These are phyloP conservation scores for Parmelia sp. DNA, from an alignment of 495 filamentous ascomycete species.

Conservation along the genomic window DNA sequence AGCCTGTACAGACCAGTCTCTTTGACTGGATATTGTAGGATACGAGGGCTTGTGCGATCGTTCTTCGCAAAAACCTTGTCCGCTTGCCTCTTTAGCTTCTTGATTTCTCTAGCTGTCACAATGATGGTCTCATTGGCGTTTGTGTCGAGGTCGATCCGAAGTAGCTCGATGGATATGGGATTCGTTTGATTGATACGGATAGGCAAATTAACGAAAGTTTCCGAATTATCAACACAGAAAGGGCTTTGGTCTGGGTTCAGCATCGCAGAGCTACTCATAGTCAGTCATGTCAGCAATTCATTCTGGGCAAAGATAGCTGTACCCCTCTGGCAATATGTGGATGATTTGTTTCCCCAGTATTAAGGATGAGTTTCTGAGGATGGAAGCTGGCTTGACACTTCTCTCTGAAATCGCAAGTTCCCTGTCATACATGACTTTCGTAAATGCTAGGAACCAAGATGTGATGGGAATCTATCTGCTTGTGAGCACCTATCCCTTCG, in stretches of 20 bases:
- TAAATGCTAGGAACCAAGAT: conserved; percentile 58
- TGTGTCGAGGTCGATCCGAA: conserved; percentile 76
- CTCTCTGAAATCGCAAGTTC: conserved; percentile 86
- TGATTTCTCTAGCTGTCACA: conserved; percentile 64
- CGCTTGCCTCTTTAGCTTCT: conserved; percentile 57
- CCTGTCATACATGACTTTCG: conserved; percentile 76
- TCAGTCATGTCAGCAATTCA: conserved; percentile 14
- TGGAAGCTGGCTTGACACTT: conserved; percentile 75
- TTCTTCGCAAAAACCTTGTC: conserved; percentile 43
- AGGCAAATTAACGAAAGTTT: conserved; percentile 59
- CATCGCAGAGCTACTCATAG: conserved; percentile 57
- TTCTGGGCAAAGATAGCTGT: conserved; percentile 29
- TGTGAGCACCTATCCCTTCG: conserved; percentile 24
- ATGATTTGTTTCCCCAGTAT: conserved; percentile 94
- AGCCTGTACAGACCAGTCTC: conserved; percentile 83
- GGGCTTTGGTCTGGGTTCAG: conserved; percentile 72
- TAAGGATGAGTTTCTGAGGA: conserved; percentile 83
- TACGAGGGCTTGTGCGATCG: conserved; percentile 44
- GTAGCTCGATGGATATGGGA: conserved; percentile 76
- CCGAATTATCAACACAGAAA: conserved; percentile 67
- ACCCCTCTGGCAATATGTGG: conserved; percentile 95
- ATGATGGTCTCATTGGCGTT: conserved; percentile 70
- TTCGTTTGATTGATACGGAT: conserved; percentile 89
- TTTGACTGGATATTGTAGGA: conserved; percentile 60
- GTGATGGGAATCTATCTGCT: conserved; percentile 54